A percentile compares a stretch with the other conserved stretches of the same genome.
phyloP scores from a whole-genome alignment of 345 rosid genomes.

The Garcia nutans region DNA sequence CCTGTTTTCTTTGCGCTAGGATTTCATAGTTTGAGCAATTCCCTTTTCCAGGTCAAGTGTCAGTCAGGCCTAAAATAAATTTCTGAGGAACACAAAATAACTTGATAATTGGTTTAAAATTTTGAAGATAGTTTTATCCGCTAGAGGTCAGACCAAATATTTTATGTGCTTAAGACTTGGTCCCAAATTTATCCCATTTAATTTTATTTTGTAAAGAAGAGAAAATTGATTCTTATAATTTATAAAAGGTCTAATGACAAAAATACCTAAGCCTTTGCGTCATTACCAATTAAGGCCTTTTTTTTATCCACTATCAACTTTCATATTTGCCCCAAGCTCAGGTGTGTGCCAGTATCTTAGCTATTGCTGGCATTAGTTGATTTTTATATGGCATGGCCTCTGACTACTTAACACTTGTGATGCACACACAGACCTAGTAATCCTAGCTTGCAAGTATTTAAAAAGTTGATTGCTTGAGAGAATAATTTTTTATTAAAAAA shows the following conservation, averaged over 20 bases:
- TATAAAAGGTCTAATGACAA: neutral
- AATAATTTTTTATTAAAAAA: too few species aligned
- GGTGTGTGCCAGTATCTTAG: neutral
- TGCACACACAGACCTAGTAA: neutral
- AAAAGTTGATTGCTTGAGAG: neutral
- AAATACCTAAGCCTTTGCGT: neutral
- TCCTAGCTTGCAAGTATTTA: neutral
- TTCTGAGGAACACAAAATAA: neutral
- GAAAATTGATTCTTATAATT: too few species aligned
- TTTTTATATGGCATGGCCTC: neutral
- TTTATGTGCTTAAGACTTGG: neutral
- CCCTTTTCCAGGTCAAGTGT: neutral
- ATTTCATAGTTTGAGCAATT: neutral
- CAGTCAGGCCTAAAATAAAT: neutral
- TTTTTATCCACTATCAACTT: neutral
- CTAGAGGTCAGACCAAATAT: neutral
- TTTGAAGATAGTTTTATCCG: neutral
- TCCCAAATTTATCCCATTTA: neutral
- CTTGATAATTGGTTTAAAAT: neutral
- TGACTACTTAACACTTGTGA: neutral
- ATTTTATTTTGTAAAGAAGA: neutral
- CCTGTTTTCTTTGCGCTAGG: neutral
- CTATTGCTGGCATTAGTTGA: neutral
- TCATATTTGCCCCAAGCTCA: neutral
- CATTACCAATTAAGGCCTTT: neutral